Conservation (phyloP, 2,329 filamentous ascomycete species). For the Colletotrichum siamense region DNA sequence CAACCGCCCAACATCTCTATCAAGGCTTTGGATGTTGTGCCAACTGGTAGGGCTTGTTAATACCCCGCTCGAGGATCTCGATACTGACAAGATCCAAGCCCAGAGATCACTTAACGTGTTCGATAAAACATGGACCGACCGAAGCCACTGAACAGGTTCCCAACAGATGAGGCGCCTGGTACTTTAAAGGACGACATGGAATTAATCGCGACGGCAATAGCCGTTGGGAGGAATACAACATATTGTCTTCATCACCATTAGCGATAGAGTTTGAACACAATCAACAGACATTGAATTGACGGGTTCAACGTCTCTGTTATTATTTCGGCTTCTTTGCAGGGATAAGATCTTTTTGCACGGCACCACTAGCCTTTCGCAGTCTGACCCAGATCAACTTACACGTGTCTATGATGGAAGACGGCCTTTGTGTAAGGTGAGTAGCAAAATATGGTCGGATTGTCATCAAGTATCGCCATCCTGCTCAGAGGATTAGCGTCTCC, state of each 20-base stretch:
- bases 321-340: background rate
- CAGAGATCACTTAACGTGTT: constrained; percentile 36
- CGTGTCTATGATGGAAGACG: background rate
- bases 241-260: background rate
- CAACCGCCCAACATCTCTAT: constrained; percentile 39
- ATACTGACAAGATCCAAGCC: background rate
- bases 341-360: background rate
- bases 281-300: background rate
- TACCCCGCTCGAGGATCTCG: too few species aligned
- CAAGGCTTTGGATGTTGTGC: constrained; percentile 53
- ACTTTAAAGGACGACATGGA: background rate
- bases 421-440: background rate
- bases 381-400: background rate
- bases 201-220: background rate
- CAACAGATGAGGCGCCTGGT: background rate
- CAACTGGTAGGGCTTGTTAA: constrained; percentile 30
- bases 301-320: background rate
- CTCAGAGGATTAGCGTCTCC: background rate
- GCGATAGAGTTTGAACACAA: background rate
- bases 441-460: background rate
- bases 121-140: constrained; percentile 33
- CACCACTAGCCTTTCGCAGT: background rate
- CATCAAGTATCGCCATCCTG: background rate
- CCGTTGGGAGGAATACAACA: accelerated
- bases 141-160: background rate